Percentiles rank a stretch among this genome's conserved stretches.
phyloP scores from a whole-genome alignment of 2,329 filamentous ascomycete genomes.

The Aspergillus sclerotialis region DNA sequence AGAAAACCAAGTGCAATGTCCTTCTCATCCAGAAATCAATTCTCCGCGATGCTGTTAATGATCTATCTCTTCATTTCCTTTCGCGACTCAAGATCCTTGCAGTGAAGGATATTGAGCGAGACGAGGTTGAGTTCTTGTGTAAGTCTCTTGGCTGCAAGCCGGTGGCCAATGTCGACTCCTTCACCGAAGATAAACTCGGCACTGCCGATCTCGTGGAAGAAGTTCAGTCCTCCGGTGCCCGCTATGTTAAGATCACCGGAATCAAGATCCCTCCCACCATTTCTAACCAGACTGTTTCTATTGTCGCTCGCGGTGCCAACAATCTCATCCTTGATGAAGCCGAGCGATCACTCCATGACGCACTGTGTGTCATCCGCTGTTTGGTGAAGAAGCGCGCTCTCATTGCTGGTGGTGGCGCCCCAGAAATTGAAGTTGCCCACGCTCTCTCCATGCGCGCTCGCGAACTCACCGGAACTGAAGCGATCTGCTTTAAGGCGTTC shows the following conservation, averaged over 20 bases:
- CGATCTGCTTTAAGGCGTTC: conserved; percentile 98
- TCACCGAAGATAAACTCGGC: conserved; percentile 96
- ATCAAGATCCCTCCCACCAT: conserved; percentile 62
- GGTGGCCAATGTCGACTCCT: conserved; percentile 95
- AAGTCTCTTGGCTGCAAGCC: conserved; percentile 99
- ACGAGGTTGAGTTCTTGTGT: conserved; percentile 99
- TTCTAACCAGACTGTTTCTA: conserved; percentile 73
- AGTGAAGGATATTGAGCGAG: conserved; percentile 96
- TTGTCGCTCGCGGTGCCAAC: conserved; percentile 93
- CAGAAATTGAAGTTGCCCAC: conserved; percentile 92
- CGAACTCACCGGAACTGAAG: conserved; percentile 80
- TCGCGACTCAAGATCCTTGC: conserved; percentile 93
- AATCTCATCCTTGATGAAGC: conserved; percentile 91
- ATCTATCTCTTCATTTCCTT: conserved; percentile 93
- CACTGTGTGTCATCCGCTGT: conserved; percentile 93
- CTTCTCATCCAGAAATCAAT: conserved; percentile 98
- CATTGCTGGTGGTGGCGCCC: conserved; percentile 91
- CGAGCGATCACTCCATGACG: conserved; percentile 92
- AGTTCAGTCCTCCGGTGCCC: conserved; percentile 74
- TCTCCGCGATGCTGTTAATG: conserved; percentile 93
- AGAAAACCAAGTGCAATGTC: conserved; percentile 99
- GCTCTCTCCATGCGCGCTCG: conserved; percentile 76
- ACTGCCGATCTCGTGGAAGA: conserved; percentile 92
- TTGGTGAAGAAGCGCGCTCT: conserved; percentile 99
- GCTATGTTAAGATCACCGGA: conserved; percentile 91